Percentiles rank a stretch among this genome's conserved stretches.
Conservation (phyloP, 495 filamentous ascomycete species). For the Aspergillus hancockii region DNA sequence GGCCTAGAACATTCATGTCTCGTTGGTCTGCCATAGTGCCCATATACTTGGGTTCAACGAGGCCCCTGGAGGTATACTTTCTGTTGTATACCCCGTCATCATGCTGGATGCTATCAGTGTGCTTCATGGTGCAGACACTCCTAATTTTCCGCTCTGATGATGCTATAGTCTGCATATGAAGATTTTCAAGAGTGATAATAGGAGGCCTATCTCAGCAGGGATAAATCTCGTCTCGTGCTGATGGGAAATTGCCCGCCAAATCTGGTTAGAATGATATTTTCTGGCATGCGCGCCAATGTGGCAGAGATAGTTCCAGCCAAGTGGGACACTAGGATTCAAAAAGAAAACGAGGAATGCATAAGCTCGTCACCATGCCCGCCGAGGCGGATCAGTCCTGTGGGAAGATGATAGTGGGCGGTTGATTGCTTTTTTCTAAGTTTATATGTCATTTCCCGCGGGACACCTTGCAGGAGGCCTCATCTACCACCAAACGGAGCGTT, state of each 20-base stretch:
- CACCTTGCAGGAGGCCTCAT: background rate
- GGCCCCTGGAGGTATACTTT: constrained; percentile 27
- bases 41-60: constrained; percentile 41
- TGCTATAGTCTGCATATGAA: background rate
- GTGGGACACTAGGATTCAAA: constrained; percentile 12
- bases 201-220: background rate
- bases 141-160: background rate
- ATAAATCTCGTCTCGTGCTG: background rate
- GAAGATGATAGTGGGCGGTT: background rate
- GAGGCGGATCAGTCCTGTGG: background rate
- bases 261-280: background rate
- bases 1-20: constrained; percentile 47
- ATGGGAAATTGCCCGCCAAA: background rate
- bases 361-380: background rate
- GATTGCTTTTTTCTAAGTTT: background rate
- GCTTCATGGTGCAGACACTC: constrained; percentile 16
- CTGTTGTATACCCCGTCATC: constrained; percentile 15
- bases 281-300: background rate
- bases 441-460: background rate
- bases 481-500: background rate
- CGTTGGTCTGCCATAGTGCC: constrained; percentile 39
- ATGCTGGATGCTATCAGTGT: constrained; percentile 10
- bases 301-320: constrained; percentile 1
- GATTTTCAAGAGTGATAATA: background rate
- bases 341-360: background rate